phyloP scores from a whole-genome alignment of 192 early-diverging fungal species.

The Dissophora ornata region DNA sequence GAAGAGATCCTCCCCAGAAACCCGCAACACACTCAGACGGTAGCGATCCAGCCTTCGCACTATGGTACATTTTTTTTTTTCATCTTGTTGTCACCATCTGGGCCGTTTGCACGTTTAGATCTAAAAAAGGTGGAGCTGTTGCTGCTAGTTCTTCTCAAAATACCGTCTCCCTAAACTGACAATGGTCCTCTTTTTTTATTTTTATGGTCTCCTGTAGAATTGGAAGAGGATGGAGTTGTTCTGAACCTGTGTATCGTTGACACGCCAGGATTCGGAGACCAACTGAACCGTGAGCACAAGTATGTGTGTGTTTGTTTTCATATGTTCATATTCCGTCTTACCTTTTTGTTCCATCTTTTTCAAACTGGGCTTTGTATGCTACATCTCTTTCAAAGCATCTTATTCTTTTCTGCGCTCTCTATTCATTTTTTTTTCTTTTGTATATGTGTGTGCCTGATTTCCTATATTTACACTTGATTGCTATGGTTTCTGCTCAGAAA shows the following conservation, averaged over 20 bases:
- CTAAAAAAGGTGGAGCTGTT: too few species aligned
- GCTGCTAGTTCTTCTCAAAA: too few species aligned
- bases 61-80: slow-evolving; percentile 70
- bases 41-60: slow-evolving; percentile 85
- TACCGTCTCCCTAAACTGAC: neutral
- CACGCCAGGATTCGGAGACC: slow-evolving; percentile 91
- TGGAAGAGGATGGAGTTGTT: slow-evolving; percentile 92
- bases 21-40: slow-evolving; percentile 79
- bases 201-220: slow-evolving; percentile 68
- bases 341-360: neutral
- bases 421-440: neutral
- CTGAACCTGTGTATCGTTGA: slow-evolving; percentile 93
- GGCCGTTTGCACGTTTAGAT: neutral
- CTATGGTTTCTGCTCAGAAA: slow-evolving; percentile 26
- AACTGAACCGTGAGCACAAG: slow-evolving; percentile 82
- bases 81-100: neutral
- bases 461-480: slow-evolving; percentile 22
- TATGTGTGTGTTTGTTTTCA: slow-evolving; percentile 66
- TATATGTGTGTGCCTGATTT: neutral
- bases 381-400: neutral
- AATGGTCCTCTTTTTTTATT: slow-evolving; percentile 9
- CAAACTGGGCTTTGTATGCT: neutral
- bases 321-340: too few species aligned
- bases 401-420: too few species aligned
- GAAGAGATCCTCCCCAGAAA: slow-evolving; percentile 75